Evolutionary conservation across 2,329 filamentous ascomycete genomes (phyloP), one percentile per base, ranked within the genome.

Genomic region (Anisogramma anomala): DNA sequence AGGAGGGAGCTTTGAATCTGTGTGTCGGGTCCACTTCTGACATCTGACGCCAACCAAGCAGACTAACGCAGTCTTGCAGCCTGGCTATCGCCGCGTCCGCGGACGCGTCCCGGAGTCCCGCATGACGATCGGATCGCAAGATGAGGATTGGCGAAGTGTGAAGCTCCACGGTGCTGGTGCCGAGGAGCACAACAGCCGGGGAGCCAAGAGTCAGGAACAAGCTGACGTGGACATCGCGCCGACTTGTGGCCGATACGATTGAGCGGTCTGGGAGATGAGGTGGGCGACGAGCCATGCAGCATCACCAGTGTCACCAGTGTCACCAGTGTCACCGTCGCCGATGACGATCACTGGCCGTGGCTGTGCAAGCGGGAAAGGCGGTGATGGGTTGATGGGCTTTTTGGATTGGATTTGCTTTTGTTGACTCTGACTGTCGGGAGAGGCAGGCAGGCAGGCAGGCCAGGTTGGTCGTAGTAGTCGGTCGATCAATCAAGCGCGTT

Each of bases 1-100:
- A 46, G 44, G 44, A 38, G 32, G 36, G 36, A 28, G 20, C 33
- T n/a, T n/a, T n/a, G n/a, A n/a, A n/a, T n/a, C n/a, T n/a, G n/a
- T n/a, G n/a, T n/a, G n/a, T n/a, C 27, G 3, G 23, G 6, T 19
- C 15, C 14, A 8, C 30, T 18, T 32, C 30, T 32, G 6, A 32
- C 14, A 32, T 32, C 30, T 32, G 4, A n/a, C n/a, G n/a, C 15
- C 30, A 32, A 4, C 6, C 3, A 18, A 6, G 14, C 15, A 32
- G 14, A 18, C 30, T 32, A 15, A 32, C 30, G 30, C 30, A 32
- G 30, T 15, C 30, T 32, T 10, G 18, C 17, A 14, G 18, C 30
- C 28, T 10, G 10, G 23, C n/a, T n/a, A n/a, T n/a, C n/a, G n/a
- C n/a, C n/a, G n/a, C n/a, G 20, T 25, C 11, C 23, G 23, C 11